Base-by-base conservation (phyloP, 208 protist genomes). In the Trypanosoma conorhini region DNA sequence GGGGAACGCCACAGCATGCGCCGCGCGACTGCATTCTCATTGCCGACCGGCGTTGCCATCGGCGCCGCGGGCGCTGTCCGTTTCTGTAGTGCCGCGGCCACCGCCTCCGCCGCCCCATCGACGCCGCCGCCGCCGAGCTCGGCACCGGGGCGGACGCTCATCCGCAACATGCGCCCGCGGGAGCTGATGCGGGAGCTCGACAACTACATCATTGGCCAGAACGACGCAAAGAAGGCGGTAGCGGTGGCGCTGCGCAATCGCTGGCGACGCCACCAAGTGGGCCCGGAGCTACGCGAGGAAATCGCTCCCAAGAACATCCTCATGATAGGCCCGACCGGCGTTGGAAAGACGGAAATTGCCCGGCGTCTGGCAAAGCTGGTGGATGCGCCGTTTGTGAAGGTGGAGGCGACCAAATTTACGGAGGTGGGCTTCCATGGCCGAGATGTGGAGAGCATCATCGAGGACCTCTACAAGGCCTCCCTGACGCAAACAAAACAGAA, bases 341-440 rank as follows among this genome's bases (percentile, higher is more conserved):
- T 96, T n/a, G 95, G 95, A 31, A 98, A 98, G 81, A 98, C 93
- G 46, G 97, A 99, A 80, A 98, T 99, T 64, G 97, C 98, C 15
- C 82, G 98, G 31, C 83, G 98, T 35, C 87, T 99, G 44, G 98
- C 98, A 7, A 99, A 99, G 80, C 81, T 99, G 58, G 87, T 98
- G 10, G 88, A 99, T 64, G 97, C 98, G 13, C 98, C 98, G 4
- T 99, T 99, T 69, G 88, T 99, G 38, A 99, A 99, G 78, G 98
- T 99, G 22, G 98, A 99, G 80, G 98, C 98, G 5, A 99, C 98
- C 17, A 99, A 99, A 87, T 99, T 99, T 76, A 99, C 98, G 0
- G 98, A 99, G 68, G 98, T 99, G 17, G 97, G 97, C 38, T 98
- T 98, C 72, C 92, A 98, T 81, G 96, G 96, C 50, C 87, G 97